These are phyloP conservation scores for Saksenaea vasiformis DNA, from an alignment of 371 early-diverging fungal species.

Conservation along the genomic window DNA sequence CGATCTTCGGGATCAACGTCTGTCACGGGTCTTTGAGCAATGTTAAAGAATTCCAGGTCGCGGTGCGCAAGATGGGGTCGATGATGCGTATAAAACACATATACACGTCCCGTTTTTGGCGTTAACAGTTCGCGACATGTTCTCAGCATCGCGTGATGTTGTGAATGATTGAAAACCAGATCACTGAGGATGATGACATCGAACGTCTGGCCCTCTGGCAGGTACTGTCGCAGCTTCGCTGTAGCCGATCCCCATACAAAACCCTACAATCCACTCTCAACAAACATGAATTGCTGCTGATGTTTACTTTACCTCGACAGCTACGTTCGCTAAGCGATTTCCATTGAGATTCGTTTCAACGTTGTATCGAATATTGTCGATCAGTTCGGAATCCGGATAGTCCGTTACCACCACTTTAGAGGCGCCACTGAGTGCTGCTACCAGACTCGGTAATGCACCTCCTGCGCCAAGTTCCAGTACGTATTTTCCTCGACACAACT, in stretches of 20 bases:
- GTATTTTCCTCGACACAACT: slow-evolving; percentile 57
- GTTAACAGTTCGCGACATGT: slow-evolving; percentile 67
- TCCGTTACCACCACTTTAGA: slow-evolving; percentile 83
- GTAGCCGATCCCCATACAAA: slow-evolving; percentile 87
- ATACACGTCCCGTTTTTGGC: slow-evolving; percentile 58
- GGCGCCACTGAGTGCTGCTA: slow-evolving; percentile 77
- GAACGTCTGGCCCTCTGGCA: slow-evolving; percentile 47
- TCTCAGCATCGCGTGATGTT: slow-evolving; percentile 71
- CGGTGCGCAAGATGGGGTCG: slow-evolving; percentile 72
- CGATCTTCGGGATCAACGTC: slow-evolving; percentile 52
- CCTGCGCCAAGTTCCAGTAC: slow-evolving; percentile 93
- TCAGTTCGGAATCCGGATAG: slow-evolving; percentile 83
- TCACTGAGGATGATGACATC: slow-evolving; percentile 90
- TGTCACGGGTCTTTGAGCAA: slow-evolving; percentile 59
- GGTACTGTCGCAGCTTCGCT: slow-evolving; percentile 38
- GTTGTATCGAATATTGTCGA: slow-evolving; percentile 78
- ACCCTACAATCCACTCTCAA: slow-evolving; percentile 44
- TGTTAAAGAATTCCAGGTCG: slow-evolving; percentile 82
- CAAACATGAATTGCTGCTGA: not conserved
- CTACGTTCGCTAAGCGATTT: slow-evolving; percentile 15
- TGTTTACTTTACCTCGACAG: slow-evolving; percentile 20
- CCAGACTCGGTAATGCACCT: slow-evolving; percentile 84
- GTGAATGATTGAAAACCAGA: slow-evolving; percentile 90
- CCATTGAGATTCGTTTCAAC: slow-evolving; percentile 47
- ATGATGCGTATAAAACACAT: slow-evolving; percentile 73